Percentiles rank a stretch among this genome's conserved stretches.
phyloP scores from a whole-genome alignment of 2,329 filamentous ascomycete genomes.

The Aspergillus awamori region DNA sequence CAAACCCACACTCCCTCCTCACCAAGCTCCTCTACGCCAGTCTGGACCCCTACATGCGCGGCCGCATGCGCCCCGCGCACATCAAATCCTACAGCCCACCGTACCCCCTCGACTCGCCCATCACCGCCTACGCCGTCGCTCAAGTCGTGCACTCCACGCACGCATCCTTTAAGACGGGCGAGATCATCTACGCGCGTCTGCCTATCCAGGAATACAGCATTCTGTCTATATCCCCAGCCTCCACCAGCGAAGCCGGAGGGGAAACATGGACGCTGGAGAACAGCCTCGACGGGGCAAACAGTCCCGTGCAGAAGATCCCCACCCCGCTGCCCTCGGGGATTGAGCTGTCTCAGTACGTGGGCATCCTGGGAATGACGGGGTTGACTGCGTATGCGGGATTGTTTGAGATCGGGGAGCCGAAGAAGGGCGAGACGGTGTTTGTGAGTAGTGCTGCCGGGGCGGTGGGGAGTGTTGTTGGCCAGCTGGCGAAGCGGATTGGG shows the following conservation, averaged over 20 bases:
- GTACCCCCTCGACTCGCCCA: constrained; percentile 64
- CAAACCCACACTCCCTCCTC: constrained; percentile 67
- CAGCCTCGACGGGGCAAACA: no score
- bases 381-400: constrained; percentile 74
- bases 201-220: constrained; percentile 70
- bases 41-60: constrained; percentile 83
- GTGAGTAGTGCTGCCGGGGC: constrained; percentile 78
- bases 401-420: constrained; percentile 73
- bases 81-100: constrained; percentile 69
- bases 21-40: constrained; percentile 73
- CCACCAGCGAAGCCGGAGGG: no score
- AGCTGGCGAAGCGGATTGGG: constrained; percentile 79
- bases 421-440: constrained; percentile 80
- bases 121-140: constrained; percentile 65
- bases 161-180: constrained; percentile 65
- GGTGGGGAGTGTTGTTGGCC: constrained; percentile 82
- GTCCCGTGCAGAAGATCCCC: no score
- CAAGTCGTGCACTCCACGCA: constrained; percentile 72
- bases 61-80: constrained; percentile 69
- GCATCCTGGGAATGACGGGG: constrained; percentile 77
- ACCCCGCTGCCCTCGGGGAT: constrained; percentile 65
- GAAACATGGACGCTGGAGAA: no score
- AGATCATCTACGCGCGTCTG: constrained; percentile 62
- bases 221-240: constrained; percentile 35
- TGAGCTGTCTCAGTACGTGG: constrained; percentile 66